Conservation (phyloP, 352 stramenopile genomes). For the Globisporangium abappressorium region DNA sequence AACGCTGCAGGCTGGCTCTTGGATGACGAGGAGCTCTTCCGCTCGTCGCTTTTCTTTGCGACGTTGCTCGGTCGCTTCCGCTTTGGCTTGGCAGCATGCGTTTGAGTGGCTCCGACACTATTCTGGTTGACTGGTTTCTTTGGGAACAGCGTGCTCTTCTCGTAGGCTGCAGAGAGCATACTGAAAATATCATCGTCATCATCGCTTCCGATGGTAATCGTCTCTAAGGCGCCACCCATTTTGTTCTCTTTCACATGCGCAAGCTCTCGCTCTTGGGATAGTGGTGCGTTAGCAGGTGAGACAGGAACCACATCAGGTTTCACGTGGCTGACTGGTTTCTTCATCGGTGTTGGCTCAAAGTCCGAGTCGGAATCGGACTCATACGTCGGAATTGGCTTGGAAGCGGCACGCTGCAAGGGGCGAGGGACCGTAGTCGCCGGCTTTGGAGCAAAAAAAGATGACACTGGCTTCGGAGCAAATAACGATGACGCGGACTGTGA, state of each 20-base stretch:
- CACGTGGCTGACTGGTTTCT: not conserved
- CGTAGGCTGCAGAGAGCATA: not conserved
- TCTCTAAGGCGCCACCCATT: not conserved
- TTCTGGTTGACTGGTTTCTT: slow-evolving; percentile 3
- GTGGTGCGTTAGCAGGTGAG: not conserved
- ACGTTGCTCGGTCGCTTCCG: slow-evolving; percentile 11
- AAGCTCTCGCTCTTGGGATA: not conserved
- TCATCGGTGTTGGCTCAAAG: slow-evolving; percentile 6
- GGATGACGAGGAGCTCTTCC: slow-evolving; percentile 14
- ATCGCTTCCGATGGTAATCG: slow-evolving; percentile 10
- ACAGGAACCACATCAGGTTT: not conserved
- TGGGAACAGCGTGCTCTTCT: not conserved
- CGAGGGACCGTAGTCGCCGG: not conserved
- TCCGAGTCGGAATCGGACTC: slow-evolving; percentile 14
- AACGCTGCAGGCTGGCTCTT: slow-evolving; percentile 10
- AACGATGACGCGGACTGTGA: not conserved
- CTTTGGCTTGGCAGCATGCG: slow-evolving; percentile 7
- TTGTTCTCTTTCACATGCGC: not conserved
- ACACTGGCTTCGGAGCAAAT: not conserved
- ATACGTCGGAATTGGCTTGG: slow-evolving; percentile 11
- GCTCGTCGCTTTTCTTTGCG: slow-evolving; percentile 15
- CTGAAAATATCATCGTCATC: slow-evolving; percentile 8
- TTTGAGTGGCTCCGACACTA: not conserved
- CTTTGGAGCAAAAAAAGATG: not conserved
- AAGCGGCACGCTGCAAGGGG: not conserved